phyloP scores from a whole-genome alignment of 805 yeast genomes.

The Lipomyces oligophaga region DNA sequence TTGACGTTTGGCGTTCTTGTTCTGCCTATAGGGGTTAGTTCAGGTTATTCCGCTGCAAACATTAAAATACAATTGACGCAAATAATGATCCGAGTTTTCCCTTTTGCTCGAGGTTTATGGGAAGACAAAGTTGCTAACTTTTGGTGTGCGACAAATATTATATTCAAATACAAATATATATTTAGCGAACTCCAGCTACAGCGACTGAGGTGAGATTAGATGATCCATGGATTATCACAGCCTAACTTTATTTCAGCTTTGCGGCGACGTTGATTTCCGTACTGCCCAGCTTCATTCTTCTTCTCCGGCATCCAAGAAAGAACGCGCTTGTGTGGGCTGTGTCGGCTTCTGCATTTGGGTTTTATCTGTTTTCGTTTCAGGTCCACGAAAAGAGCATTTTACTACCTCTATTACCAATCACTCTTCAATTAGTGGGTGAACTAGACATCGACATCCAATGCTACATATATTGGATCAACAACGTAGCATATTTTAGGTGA shows the following conservation, averaged over 20 bases:
- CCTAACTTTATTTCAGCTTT: constrained; percentile 35
- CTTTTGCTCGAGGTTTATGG: constrained; percentile 88
- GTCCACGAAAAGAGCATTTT: constrained; percentile 93
- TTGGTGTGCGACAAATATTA: constrained; percentile 89
- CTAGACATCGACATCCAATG: constrained; percentile 11
- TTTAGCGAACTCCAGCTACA: constrained; percentile 60
- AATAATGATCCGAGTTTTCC: constrained; percentile 69
- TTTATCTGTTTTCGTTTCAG: constrained; percentile 86
- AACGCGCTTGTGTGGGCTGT: constrained; percentile 67
- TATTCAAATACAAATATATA: constrained; percentile 61
- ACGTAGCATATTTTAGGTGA: constrained; percentile 65
- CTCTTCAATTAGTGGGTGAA: constrained; percentile 53
- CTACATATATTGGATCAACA: constrained; percentile 74
- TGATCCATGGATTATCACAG: constrained; percentile 35
- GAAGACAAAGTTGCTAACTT: constrained; percentile 97
- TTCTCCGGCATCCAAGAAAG: constrained; percentile 48
- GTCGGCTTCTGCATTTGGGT: constrained; percentile 79
- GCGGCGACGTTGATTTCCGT: constrained; percentile 43
- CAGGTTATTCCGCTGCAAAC: constrained; percentile 26
- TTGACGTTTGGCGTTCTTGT: constrained; percentile 50
- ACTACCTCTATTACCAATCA: constrained; percentile 81
- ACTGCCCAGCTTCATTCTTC: constrained; percentile 52
- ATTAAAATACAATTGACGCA: constrained; percentile 50
- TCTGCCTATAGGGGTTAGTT: constrained; percentile 48
- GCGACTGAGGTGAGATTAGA: constrained; percentile 40